A percentile compares a stretch with the other conserved stretches of the same genome.
Evolutionary conservation across 139 green algal genomes (phyloP).

Genomic region (Trebouxia sp.): DNA sequence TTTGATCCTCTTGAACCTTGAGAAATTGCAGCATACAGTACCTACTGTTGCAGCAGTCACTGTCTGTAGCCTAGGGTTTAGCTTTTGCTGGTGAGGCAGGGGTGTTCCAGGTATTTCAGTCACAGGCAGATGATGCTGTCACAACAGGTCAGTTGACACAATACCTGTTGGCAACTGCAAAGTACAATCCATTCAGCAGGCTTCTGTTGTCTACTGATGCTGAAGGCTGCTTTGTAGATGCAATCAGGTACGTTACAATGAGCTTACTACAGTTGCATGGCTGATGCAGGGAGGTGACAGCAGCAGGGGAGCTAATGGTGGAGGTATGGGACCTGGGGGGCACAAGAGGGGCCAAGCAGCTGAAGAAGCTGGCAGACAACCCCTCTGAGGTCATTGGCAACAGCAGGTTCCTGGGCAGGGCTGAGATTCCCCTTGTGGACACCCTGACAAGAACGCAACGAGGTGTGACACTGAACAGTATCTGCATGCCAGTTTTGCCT

Average conservation of each 20-base stretch:
- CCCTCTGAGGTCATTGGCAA: conserved; percentile 51
- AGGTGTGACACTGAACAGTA: conserved; percentile 18
- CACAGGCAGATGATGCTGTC: background rate
- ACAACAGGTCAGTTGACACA: background rate
- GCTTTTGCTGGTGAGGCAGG: no score
- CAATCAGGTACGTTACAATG: background rate
- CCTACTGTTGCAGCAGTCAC: no score
- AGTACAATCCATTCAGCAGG: no score
- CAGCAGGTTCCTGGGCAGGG: conserved; percentile 55
- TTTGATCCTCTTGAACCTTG: background rate
- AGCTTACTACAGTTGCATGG: background rate
- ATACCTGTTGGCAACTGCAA: background rate
- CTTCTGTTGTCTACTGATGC: background rate
- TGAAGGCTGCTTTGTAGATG: background rate
- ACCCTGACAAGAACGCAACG: conserved; percentile 50
- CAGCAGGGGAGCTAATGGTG: conserved; percentile 60
- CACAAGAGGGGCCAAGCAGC: conserved; percentile 32
- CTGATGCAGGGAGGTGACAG: conserved; percentile 42
- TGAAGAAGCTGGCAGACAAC: conserved; percentile 41
- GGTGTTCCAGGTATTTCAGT: background rate
- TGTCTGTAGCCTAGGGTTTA: no score
- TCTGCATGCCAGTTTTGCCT: background rate
- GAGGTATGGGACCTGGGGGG: conserved; percentile 71
- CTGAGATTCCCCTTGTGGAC: conserved; percentile 66
- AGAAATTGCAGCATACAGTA: background rate